These are phyloP conservation scores for Macrolepiota albuminosa DNA, from an alignment of 768 basidiomycete species.

Conservation along the genomic window DNA sequence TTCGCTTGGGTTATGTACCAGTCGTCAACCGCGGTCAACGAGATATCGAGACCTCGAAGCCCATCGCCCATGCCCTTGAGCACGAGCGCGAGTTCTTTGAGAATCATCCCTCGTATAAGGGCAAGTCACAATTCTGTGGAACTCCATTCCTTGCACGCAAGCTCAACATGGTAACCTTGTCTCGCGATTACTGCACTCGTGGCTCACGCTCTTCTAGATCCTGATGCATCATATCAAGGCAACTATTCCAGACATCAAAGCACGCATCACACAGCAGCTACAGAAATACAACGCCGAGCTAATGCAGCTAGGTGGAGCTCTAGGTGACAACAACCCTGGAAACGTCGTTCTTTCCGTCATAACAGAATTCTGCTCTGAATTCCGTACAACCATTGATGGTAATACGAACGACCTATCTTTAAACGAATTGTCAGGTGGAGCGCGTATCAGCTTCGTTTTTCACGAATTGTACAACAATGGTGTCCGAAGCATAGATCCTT, in stretches of 20 bases:
- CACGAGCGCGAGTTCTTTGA: conserved; percentile 93
- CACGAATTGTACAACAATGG: conserved; percentile 98
- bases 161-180: conserved; percentile 75
- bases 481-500: conserved; percentile 93
- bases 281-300: conserved; percentile 88
- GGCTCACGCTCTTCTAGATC: conserved; percentile 48
- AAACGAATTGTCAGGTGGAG: conserved; percentile 98
- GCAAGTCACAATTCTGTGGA: conserved; percentile 94
- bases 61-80: conserved; percentile 83
- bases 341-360: conserved; percentile 96
- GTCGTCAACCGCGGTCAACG: conserved; percentile 98
- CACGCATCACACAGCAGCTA: conserved; percentile 86
- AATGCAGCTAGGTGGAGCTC: conserved; percentile 74
- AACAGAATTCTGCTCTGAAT: conserved; percentile 96
- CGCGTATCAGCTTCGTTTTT: conserved; percentile 98
- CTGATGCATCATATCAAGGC: conserved; percentile 99
- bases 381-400: conserved; percentile 95
- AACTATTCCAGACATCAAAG: conserved; percentile 98
- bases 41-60: conserved; percentile 88
- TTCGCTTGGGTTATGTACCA: conserved; percentile 95
- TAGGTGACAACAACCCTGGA: conserved; percentile 81
- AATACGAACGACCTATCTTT: conserved; percentile 92
- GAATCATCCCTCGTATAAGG: conserved; percentile 87
- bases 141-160: conserved; percentile 95
- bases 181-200: background rate